Percentiles rank a stretch among this genome's conserved stretches.
Evolutionary conservation across 116 monocot species (phyloP).

Genomic region (Thalassia testudinum): DNA sequence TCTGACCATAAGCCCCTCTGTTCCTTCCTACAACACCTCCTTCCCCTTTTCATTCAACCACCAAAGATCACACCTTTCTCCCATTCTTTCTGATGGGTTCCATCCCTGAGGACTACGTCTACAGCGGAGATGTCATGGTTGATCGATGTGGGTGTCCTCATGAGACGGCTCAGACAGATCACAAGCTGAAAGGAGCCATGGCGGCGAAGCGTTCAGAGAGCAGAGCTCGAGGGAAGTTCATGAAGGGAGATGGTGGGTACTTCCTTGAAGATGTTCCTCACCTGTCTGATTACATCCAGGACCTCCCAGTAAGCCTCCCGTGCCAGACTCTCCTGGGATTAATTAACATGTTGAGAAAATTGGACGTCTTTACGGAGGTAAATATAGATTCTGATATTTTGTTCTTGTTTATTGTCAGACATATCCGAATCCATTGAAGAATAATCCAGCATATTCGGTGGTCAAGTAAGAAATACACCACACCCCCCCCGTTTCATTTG

Average conservation of each 20-base stretch:
- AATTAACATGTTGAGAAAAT: too few relatives aligned
- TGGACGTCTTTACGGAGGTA: too few relatives aligned
- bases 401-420: slow-evolving; percentile 17
- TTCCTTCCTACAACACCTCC: too few relatives aligned
- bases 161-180: background rate
- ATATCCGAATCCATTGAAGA: slow-evolving; percentile 58
- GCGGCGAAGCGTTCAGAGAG: too few relatives aligned
- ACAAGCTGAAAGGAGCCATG: background rate
- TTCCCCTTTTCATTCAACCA: too few relatives aligned
- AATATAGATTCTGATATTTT: too few relatives aligned
- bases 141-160: background rate
- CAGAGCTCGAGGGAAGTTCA: slow-evolving; percentile 39
- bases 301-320: slow-evolving; percentile 50
- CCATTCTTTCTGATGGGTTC: too few relatives aligned
- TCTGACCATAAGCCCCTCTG: too few relatives aligned
- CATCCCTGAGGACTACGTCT: background rate
- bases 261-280: slow-evolving; percentile 77
- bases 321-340: too few relatives aligned
- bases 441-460: slow-evolving; percentile 58
- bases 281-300: slow-evolving; percentile 40
- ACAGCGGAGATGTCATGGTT: background rate
- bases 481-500: too few relatives aligned
- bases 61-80: too few relatives aligned
- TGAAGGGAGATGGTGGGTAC: slow-evolving; percentile 46
- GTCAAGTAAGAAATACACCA: slow-evolving; percentile 49